Percentiles rank a stretch among this genome's conserved stretches.
phyloP scores from a whole-genome alignment of 148 eudicot genomes.

The Camellia lanceoleosa region DNA sequence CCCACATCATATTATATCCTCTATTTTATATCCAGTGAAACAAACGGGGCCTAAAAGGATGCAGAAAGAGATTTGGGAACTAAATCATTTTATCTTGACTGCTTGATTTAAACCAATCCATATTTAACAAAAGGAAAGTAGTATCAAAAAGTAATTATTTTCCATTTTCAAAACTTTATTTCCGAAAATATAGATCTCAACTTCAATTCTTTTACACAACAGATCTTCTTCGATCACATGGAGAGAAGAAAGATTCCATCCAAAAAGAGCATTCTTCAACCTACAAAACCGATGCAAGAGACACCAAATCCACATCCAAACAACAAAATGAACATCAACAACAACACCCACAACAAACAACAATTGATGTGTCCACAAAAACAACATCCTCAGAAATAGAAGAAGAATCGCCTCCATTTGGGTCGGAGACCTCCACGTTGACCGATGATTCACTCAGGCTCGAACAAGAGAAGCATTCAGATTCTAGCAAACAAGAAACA shows the following conservation, averaged over 20 bases:
- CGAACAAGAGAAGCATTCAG: constrained; percentile 16
- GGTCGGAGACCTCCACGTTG: constrained; percentile 42
- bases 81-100: neutral
- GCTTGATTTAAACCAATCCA: neutral
- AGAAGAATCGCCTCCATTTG: constrained; percentile 28
- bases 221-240: constrained; percentile 21
- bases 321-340: neutral
- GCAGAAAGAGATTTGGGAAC: no score
- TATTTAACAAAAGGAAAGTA: neutral
- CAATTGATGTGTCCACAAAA: constrained; percentile 20
- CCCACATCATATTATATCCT: no score
- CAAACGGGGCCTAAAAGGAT: no score
- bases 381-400: constrained; percentile 32
- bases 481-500: neutral
- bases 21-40: no score
- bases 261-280: neutral
- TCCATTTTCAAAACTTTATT: neutral
- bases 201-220: neutral
- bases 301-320: no score
- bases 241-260: constrained; percentile 13
- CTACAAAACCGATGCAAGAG: neutral
- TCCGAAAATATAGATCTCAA: neutral
- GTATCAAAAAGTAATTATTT: no score
- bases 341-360: constrained; percentile 13
- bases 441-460: constrained; percentile 26